phyloP scores from a whole-genome alignment of 2,329 filamentous ascomycete species.

The Sordariomycetes sp. region DNA sequence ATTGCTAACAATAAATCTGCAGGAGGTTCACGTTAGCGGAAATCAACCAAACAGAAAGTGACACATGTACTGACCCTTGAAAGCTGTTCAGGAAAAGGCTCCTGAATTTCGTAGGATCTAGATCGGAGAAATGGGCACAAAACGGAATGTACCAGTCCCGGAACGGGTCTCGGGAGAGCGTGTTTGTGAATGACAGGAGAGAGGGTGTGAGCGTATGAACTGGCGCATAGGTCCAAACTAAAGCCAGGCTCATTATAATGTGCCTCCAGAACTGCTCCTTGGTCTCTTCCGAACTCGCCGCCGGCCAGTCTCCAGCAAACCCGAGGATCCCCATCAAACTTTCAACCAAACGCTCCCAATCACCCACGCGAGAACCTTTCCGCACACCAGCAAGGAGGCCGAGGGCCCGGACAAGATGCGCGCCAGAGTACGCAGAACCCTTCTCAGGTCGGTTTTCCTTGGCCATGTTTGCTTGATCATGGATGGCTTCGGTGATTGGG shows the following conservation, averaged over 20 bases:
- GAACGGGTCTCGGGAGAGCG: constrained; percentile 54
- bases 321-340: constrained; percentile 29
- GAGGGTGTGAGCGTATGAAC: constrained; percentile 68
- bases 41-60: not conserved
- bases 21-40: constrained; percentile 9
- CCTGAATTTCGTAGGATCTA: constrained; percentile 65
- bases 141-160: constrained; percentile 72
- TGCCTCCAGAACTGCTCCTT: constrained; percentile 43
- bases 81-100: constrained; percentile 72
- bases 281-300: constrained; percentile 20
- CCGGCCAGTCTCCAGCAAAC: constrained; percentile 22
- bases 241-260: constrained; percentile 47
- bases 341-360: constrained; percentile 55
- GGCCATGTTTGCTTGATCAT: constrained; percentile 33
- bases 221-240: constrained; percentile 65
- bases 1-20: constrained; percentile 62
- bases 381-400: constrained; percentile 68
- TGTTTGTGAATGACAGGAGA: constrained; percentile 53
- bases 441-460: constrained; percentile 21
- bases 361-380: constrained; percentile 60
- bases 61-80: constrained; percentile 51
- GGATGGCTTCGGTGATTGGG: constrained; percentile 52
- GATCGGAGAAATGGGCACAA: constrained; percentile 68
- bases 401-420: constrained; percentile 47
- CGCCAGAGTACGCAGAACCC: constrained; percentile 8